Conservation (phyloP, 2,329 filamentous ascomycete genomes). For the Metarhizium humberi region DNA sequence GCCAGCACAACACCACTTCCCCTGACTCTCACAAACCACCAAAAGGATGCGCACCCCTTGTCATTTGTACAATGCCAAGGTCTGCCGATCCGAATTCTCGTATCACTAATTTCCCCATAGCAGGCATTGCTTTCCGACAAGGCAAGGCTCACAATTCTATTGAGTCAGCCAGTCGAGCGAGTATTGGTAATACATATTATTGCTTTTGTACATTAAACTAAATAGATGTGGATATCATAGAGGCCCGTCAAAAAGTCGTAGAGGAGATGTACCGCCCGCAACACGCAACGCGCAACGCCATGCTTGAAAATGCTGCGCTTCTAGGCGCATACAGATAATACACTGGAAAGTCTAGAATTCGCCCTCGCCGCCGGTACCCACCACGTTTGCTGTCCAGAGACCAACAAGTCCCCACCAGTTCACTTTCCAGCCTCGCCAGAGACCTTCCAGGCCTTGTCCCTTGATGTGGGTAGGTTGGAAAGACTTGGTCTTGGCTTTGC, state of each 20-base stretch:
- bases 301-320: neutral
- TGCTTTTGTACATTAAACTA: neutral
- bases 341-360: constrained; percentile 36
- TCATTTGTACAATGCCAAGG: neutral
- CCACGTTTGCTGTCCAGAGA: constrained; percentile 59
- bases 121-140: neutral
- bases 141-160: neutral
- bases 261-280: constrained; percentile 5
- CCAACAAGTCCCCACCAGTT: constrained; percentile 71
- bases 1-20: neutral
- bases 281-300: constrained; percentile 3
- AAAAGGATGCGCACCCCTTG: neutral
- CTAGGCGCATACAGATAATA: constrained; percentile 3
- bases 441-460: constrained; percentile 58
- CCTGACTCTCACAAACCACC: neutral
- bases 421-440: constrained; percentile 69
- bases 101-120: neutral
- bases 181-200: neutral
- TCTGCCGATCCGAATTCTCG: neutral
- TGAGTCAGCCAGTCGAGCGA: neutral
- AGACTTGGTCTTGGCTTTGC: constrained; percentile 21
- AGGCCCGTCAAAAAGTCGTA: neutral
- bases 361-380: constrained; percentile 52
- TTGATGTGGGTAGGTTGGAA: constrained; percentile 32
- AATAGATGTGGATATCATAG: constrained; percentile 29